A percentile compares a stretch with the other conserved stretches of the same genome.
phyloP scores from a whole-genome alignment of 1,139 yeast species.

The Saccharomyces pastorianus region DNA sequence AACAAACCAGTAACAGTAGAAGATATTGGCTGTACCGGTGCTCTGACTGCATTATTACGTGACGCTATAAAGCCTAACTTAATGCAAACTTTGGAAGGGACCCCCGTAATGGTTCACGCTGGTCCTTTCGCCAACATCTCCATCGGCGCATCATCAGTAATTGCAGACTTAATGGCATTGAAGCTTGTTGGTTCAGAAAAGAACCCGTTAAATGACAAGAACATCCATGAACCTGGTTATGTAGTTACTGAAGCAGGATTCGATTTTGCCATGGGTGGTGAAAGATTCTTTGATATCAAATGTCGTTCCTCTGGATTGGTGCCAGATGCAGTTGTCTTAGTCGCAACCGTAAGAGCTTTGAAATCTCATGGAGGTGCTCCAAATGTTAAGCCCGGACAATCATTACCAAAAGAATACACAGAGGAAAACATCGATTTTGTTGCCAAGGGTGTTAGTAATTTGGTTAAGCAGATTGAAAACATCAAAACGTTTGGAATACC shows the following conservation, averaged over 20 bases:
- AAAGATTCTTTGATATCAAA: conserved; percentile 91
- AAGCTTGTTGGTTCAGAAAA: conserved; percentile 43
- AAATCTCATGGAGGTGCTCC: conserved; percentile 99
- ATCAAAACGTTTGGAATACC: conserved; percentile 85
- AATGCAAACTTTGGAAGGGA: conserved; percentile 81
- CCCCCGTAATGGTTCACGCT: conserved; percentile 78
- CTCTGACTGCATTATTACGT: conserved; percentile 65
- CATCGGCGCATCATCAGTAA: conserved; percentile 75
- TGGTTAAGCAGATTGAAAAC: conserved; percentile 84
- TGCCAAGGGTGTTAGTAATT: conserved; percentile 76
- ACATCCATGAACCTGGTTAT: conserved; percentile 61
- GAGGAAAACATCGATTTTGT: conserved; percentile 81
- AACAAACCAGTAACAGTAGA: conserved; percentile 69
- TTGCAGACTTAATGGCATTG: conserved; percentile 68
- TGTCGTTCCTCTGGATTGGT: conserved; percentile 86
- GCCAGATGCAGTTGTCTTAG: conserved; percentile 91
- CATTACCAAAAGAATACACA: conserved; percentile 79
- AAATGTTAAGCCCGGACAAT: conserved; percentile 91
- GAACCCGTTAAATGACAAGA: conserved; percentile 43
- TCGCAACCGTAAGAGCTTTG: conserved; percentile 94
- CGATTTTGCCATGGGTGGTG: conserved; percentile 99
- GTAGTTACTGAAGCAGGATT: conserved; percentile 97
- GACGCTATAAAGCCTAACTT: conserved; percentile 79
- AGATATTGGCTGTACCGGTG: conserved; percentile 76
- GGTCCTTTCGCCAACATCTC: conserved; percentile 85